Base-by-base conservation (phyloP, 169 alveolate genomes). In the Cyclospora cayetanensis region DNA sequence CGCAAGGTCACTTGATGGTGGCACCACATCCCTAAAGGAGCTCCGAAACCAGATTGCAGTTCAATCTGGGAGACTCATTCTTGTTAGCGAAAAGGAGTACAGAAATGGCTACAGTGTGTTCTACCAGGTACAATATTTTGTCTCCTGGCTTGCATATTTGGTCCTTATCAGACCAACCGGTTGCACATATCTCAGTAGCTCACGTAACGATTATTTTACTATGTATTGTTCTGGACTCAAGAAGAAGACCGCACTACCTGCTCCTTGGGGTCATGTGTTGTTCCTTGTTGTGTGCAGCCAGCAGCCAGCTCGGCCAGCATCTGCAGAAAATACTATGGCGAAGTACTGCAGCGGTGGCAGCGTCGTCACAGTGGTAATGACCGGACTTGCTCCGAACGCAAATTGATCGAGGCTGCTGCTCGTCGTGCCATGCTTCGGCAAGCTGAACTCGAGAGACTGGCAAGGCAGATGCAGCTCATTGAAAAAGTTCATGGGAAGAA, bases 61-160 rank as follows among this genome's bases (percentile, higher is more conserved):
- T 72, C 37, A 39, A 37, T 34, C 60, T 41, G 52, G 37, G 20
- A 42, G 52, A 18, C 52, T 72, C 7, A 34, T 72, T 4, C 60
- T 72, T 34, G 84, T 72, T 5, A n/a, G 22, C 18, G 84, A 72
- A 20, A 72, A 72, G 18, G 31, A 72, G 63, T 60, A 72, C 46
- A 72, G 60, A 35, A 72, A 72, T 39, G 63, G 84, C 53, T 72
- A 72, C 55, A 72, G 84, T 60, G 84, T 72, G 3, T 72, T 20
- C 37, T 72, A 72, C 52, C 52, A 72, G 84, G 84, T 72, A 60
- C 84, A n/a, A n/a, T n/a, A n/a, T n/a, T n/a, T n/a, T n/a, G n/a
- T n/a, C n/a, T n/a, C n/a, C n/a, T n/a, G n/a, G n/a, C n/a, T n/a
- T n/a, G n/a, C n/a, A n/a, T n/a, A n/a, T n/a, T n/a, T n/a, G n/a